Conservation (phyloP, 768 basidiomycete species). For the Postia placenta region DNA sequence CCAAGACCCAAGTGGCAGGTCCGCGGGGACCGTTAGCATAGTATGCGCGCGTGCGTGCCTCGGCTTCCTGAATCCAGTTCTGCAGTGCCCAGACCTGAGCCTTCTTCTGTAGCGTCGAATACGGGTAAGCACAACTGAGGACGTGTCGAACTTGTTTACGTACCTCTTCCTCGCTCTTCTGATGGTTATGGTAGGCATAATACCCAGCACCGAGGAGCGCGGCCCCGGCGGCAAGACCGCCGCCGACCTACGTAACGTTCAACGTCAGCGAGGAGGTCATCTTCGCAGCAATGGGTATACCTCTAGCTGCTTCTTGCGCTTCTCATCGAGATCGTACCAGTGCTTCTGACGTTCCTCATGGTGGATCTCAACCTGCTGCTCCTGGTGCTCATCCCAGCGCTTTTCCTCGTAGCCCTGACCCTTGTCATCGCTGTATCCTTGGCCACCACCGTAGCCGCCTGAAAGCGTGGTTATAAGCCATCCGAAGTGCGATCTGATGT, state of each 20-base stretch:
- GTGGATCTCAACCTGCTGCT: constrained; percentile 25
- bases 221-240: constrained; percentile 52
- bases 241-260: constrained; percentile 44
- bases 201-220: constrained; percentile 46
- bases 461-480: not conserved
- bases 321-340: constrained; percentile 51
- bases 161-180: constrained; percentile 56
- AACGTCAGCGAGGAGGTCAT: not conserved
- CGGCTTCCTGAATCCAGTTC: constrained; percentile 55
- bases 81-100: constrained; percentile 42
- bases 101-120: constrained; percentile 33
- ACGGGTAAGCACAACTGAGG: not conserved
- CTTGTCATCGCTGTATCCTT: not conserved
- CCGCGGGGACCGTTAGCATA: constrained; percentile 34
- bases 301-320: constrained; percentile 53
- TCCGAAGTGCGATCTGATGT: not conserved
- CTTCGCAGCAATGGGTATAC: constrained; percentile 24
- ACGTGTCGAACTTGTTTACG: not conserved
- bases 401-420: constrained; percentile 8
- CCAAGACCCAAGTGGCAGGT: constrained; percentile 59
- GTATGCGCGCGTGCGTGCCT: constrained; percentile 45
- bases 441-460: constrained; percentile 6
- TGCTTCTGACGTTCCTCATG: constrained; percentile 45
- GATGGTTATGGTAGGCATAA: constrained; percentile 48
- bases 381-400: constrained; percentile 19